phyloP scores from a whole-genome alignment of 176 grass and related monocot species.

The Thinopyrum elongatum region DNA sequence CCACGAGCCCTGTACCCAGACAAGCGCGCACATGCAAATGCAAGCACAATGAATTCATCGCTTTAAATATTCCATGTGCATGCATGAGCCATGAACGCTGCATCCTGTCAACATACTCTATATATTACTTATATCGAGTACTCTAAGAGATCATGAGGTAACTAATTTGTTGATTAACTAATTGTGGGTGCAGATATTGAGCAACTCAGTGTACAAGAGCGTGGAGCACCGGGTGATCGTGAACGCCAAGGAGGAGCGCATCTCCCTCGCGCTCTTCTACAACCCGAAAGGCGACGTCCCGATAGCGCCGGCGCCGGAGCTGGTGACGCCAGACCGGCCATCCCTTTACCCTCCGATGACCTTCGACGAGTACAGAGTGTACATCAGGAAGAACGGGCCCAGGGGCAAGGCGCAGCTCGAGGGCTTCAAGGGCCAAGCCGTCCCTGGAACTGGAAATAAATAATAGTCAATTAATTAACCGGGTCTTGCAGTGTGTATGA shows the following conservation, averaged over 20 bases:
- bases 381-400: slow-evolving; percentile 59
- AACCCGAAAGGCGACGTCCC: slow-evolving; percentile 64
- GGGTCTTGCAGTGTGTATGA: neutral
- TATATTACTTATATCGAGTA: neutral
- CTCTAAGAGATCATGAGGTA: neutral
- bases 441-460: neutral
- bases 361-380: slow-evolving; percentile 67
- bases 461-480: neutral
- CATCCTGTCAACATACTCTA: no score
- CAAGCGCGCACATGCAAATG: neutral
- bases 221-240: slow-evolving; percentile 78
- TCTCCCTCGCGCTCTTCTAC: slow-evolving; percentile 91
- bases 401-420: slow-evolving; percentile 73
- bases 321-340: slow-evolving; percentile 46
- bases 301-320: slow-evolving; percentile 48
- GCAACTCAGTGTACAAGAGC: slow-evolving; percentile 67
- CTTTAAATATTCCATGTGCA: neutral
- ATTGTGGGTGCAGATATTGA: slow-evolving; percentile 48
- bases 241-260: slow-evolving; percentile 56
- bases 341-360: slow-evolving; percentile 74
- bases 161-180: neutral
- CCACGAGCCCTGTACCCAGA: neutral
- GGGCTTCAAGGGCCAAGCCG: slow-evolving; percentile 48
- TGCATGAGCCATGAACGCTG: neutral
- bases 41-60: neutral